Evolutionary conservation across 179 eudicot genomes (phyloP).

Genomic region (Beta macrorhiza): DNA sequence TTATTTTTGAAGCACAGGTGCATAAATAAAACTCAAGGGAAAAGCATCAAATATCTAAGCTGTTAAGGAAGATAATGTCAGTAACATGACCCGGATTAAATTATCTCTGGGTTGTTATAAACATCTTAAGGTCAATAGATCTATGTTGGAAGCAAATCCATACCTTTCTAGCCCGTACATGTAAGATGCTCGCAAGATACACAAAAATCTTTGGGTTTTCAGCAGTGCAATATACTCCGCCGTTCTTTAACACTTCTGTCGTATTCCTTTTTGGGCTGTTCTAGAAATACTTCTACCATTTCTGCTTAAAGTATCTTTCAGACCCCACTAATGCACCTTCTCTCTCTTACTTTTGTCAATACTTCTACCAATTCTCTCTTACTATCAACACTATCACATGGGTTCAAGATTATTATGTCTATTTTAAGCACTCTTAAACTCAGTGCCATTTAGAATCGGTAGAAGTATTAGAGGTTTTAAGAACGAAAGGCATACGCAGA

Average conservation of each 20-base stretch:
- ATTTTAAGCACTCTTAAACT: too few species aligned
- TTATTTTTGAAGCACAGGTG: not conserved
- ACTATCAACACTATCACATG: too few species aligned
- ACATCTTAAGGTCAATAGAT: not conserved
- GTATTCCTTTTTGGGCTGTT: too few species aligned
- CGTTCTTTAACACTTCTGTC: too few species aligned
- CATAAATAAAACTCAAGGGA: not conserved
- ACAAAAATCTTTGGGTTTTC: not conserved
- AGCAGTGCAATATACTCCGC: not conserved
- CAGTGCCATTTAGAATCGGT: too few species aligned
- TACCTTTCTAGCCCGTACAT: not conserved
- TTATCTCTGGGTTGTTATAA: not conserved
- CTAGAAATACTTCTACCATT: too few species aligned
- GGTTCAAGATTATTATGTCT: too few species aligned
- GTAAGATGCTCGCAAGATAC: not conserved
- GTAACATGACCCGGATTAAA: not conserved
- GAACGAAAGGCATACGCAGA: not conserved
- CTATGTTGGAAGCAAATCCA: not conserved
- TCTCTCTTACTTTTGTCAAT: too few species aligned
- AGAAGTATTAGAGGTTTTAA: too few species aligned
- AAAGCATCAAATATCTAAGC: not conserved
- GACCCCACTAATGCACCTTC: too few species aligned
- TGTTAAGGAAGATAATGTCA: not conserved
- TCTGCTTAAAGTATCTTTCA: too few species aligned
- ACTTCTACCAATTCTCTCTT: too few species aligned